Evolutionary conservation across 192 early-diverging fungal genomes (phyloP), one percentile per base, ranked within the genome.

Genomic region (Kickxella alabastrina): DNA sequence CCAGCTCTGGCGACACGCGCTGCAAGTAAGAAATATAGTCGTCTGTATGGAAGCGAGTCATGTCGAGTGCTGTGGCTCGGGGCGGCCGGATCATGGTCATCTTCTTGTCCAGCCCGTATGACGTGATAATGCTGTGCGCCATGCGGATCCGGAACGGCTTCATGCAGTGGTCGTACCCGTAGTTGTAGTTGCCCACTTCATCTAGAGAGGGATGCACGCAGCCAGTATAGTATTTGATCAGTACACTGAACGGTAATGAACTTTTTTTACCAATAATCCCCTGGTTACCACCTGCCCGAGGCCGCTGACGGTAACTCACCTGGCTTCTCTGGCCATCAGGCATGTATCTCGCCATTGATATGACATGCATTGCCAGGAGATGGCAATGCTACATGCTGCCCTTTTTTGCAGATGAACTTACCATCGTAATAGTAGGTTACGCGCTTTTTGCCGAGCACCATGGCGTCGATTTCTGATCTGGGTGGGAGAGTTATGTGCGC

Each of bases 121-220:
- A 88, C 41, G 92, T 77, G 22, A 98, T 87, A 31, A 98, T 76
- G 62, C 90, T 89, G 68, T 98, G 92, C 1, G 91, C 87, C 80
- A 98, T 88, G 40, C 89, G 87, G 55, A 98, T 88, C 55, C 96
- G 80, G 22, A 90, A 85, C n/a, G 96, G 96, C 65, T 98, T 98
- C 96, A 98, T 98, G 13, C 89, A 90, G 64, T 98, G 96, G 29
- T 89, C 90, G 68, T 81, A 79, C 22, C 91, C 92, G 79, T 92
- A 96, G 54, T 89, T 89, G 66, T 87, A 96, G 58, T 84, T 72
- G 10, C 88, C 88, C 26, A 92, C 78, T 6, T 85, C 68, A 8
- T 59, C 57, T 65, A 65, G 37, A 57, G 14, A n/a, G 3, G 2
- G 31, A n/a, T n/a, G n/a, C n/a, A n/a, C n/a, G n/a, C n/a, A n/a